Evolutionary conservation across 441 rosid species (phyloP).

Genomic region (Geranium incanum): DNA sequence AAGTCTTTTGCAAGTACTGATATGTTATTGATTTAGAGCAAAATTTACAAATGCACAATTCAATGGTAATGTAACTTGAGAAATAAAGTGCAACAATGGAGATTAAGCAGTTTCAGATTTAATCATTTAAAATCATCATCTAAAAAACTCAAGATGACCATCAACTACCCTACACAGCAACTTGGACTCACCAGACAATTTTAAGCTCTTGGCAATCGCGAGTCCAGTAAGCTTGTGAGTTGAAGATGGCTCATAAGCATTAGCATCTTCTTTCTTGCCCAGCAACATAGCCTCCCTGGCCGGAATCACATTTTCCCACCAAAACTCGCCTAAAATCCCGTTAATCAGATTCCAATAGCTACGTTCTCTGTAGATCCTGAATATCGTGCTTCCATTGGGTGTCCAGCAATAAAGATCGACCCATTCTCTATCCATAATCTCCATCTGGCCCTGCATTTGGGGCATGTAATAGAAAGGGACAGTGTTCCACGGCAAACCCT

Average conservation of each 20-base stretch:
- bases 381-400: conserved; percentile 69
- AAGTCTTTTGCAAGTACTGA: no score
- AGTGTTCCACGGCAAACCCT: conserved; percentile 69
- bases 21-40: no score
- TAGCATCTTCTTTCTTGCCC: conserved; percentile 53
- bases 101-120: no score
- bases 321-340: conserved; percentile 63
- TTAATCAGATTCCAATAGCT: conserved; percentile 65
- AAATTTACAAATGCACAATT: no score
- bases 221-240: conserved; percentile 64
- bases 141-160: conserved; percentile 43
- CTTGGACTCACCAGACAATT: conserved; percentile 56
- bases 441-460: conserved; percentile 94
- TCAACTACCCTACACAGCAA: conserved; percentile 29
- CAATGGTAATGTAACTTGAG: not conserved
- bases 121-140: conserved; percentile 18
- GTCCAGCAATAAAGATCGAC: conserved; percentile 92
- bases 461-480: conserved; percentile 95
- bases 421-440: conserved; percentile 91
- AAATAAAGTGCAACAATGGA: not conserved
- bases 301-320: conserved; percentile 89
- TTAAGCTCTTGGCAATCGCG: conserved; percentile 50
- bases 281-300: conserved; percentile 58
- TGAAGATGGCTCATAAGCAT: conserved; percentile 48
- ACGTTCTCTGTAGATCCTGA: conserved; percentile 57